These are phyloP conservation scores for Candida coquimbonensis DNA, from an alignment of 805 yeast genomes.

Conservation along the genomic window DNA sequence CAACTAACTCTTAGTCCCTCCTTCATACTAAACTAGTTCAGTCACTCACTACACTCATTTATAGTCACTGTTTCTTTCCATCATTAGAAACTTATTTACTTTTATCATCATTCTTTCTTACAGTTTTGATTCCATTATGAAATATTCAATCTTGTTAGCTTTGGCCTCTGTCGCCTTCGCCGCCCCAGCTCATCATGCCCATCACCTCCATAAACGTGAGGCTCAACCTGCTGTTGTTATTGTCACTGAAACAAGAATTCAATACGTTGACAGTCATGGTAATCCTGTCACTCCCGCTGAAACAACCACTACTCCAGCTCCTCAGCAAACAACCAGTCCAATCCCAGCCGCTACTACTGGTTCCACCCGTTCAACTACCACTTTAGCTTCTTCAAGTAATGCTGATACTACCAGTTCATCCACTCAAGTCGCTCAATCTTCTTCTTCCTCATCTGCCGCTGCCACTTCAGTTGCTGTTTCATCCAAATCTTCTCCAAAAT, in stretches of 20 bases:
- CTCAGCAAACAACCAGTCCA: slow-evolving; percentile 5
- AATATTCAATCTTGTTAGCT: slow-evolving; percentile 23
- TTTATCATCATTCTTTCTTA: neutral
- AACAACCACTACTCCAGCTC: neutral
- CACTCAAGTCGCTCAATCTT: slow-evolving; percentile 13
- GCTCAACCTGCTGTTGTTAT: slow-evolving; percentile 28
- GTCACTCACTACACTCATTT: neutral
- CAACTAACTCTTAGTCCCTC: slow-evolving; percentile 6
- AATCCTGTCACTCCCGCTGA: slow-evolving; percentile 14
- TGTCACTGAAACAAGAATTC: slow-evolving; percentile 27
- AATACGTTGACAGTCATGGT: slow-evolving; percentile 28
- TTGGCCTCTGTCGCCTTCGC: slow-evolving; percentile 22
- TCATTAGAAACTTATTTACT: too few species aligned
- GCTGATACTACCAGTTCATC: neutral
- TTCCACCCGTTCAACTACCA: slow-evolving; percentile 10
- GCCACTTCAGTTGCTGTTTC: slow-evolving; percentile 21
- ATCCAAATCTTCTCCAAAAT: slow-evolving; percentile 19
- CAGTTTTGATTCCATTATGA: slow-evolving; percentile 5
- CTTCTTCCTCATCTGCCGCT: slow-evolving; percentile 12
- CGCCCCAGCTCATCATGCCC: slow-evolving; percentile 31
- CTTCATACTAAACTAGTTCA: neutral
- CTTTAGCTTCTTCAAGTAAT: neutral
- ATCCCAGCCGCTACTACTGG: slow-evolving; percentile 10
- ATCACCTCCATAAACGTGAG: slow-evolving; percentile 38
- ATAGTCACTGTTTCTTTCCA: too few species aligned